Conservation (phyloP, 176 grass and related monocot genomes). For the Oryza longistaminata region DNA sequence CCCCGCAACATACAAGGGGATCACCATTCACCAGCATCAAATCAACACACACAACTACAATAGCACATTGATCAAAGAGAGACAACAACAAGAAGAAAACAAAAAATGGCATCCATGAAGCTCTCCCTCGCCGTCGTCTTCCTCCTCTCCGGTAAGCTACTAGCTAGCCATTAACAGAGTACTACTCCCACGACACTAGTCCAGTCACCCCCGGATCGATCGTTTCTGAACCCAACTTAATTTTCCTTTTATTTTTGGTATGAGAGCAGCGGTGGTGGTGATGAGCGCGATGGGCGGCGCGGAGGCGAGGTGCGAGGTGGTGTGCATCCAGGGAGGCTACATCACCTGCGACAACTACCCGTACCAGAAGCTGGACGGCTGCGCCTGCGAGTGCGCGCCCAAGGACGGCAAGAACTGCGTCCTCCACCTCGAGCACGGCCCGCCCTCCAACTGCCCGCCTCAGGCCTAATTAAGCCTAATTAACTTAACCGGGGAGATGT, state of each 20-base stretch:
- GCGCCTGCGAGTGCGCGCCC: slow-evolving; percentile 35
- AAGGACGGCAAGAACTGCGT: slow-evolving; percentile 38
- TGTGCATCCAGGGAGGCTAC: slow-evolving; percentile 41
- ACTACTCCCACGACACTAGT: too few relatives aligned
- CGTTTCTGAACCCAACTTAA: not conserved
- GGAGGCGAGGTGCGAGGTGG: not conserved
- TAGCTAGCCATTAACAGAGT: too few relatives aligned
- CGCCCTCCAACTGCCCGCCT: not conserved
- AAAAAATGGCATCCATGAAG: slow-evolving; percentile 42
- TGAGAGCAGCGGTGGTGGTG: slow-evolving; percentile 21
- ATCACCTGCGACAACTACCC: slow-evolving; percentile 51
- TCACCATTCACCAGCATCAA: too few relatives aligned
- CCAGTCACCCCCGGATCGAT: not conserved
- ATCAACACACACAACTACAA: not conserved
- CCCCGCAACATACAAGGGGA: too few relatives aligned
- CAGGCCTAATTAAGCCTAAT: not conserved
- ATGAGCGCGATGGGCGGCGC: not conserved
- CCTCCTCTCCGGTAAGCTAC: slow-evolving; percentile 36
- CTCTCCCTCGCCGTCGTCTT: slow-evolving; percentile 41
- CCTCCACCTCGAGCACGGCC: not conserved
- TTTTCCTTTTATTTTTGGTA: too few relatives aligned
- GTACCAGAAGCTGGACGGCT: slow-evolving; percentile 28
- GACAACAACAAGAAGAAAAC: too few relatives aligned
- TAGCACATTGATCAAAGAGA: not conserved
- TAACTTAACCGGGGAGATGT: too few relatives aligned